Evolutionary conservation across 176 grass and related monocot species (phyloP).

Genomic region (Coix lacrymajobi): DNA sequence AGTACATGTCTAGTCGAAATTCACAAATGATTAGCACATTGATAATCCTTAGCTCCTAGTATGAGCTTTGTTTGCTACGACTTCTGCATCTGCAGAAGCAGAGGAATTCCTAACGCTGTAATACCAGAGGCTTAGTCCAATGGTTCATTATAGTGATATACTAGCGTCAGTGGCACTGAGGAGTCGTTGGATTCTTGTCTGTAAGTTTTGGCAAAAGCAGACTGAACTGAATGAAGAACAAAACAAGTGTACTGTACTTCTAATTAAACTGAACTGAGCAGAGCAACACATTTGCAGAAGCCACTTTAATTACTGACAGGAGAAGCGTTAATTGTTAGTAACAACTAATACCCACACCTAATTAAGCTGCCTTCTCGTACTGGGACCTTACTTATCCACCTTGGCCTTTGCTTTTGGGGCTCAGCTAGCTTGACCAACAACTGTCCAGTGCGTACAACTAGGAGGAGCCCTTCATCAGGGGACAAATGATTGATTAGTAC

Average conservation of each 20-base stretch:
- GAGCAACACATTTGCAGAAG: background rate
- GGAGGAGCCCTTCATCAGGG: background rate
- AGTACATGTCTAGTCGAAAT: no score
- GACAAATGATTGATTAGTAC: constrained; percentile 28
- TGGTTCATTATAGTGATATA: background rate
- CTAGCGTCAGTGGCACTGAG: background rate
- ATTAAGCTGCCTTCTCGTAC: background rate
- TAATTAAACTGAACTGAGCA: no score
- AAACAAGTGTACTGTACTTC: background rate
- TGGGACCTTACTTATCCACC: background rate
- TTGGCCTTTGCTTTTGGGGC: background rate
- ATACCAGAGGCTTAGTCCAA: background rate
- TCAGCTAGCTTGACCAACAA: background rate
- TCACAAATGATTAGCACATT: background rate
- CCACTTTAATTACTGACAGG: constrained; percentile 21
- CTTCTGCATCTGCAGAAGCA: background rate
- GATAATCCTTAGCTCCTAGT: background rate
- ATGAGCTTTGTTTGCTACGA: background rate
- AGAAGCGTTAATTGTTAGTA: background rate
- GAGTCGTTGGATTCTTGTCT: background rate
- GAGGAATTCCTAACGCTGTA: background rate
- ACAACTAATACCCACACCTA: background rate
- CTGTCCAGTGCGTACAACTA: no score
- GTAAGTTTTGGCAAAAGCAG: background rate
- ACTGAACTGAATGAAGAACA: background rate